Percentiles rank a stretch among this genome's conserved stretches.
Conservation (phyloP, 176 grass and related monocot species). For the Ensete glaucum region DNA sequence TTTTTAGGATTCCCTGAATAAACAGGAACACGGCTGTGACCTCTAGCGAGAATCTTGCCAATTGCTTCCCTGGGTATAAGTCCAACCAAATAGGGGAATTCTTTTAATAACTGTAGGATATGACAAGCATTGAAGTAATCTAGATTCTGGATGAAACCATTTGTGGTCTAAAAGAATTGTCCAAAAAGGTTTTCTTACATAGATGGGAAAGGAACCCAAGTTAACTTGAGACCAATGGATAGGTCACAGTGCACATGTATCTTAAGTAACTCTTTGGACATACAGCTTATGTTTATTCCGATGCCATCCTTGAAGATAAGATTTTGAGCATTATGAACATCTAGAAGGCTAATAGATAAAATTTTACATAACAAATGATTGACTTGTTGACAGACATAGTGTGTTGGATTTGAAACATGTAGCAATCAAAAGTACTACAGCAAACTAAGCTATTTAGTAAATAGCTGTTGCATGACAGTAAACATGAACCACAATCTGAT, state of each 20-base stretch:
- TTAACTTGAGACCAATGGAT: neutral
- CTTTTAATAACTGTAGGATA: neutral
- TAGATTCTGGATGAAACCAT: neutral
- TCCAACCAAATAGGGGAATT: neutral
- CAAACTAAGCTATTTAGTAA: too few species aligned
- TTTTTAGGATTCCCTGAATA: conserved; percentile 89
- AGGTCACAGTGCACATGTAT: neutral
- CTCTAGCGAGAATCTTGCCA: conserved; percentile 98
- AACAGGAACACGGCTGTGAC: conserved; percentile 97
- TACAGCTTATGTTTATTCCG: too few species aligned
- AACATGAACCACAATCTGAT: too few species aligned
- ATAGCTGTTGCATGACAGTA: too few species aligned
- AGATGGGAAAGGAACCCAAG: neutral
- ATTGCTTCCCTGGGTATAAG: conserved; percentile 88
- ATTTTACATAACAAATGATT: too few species aligned
- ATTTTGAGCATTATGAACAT: too few species aligned
- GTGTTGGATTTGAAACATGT: too few species aligned
- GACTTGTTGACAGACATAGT: too few species aligned
- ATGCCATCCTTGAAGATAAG: too few species aligned
- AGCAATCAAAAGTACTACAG: too few species aligned
- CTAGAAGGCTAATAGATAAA: too few species aligned
- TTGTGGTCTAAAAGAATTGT: neutral
- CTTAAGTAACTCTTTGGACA: too few species aligned
- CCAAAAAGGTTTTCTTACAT: conserved; percentile 2
- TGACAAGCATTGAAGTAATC: neutral